Evolutionary conservation across 306 rosid genomes (phyloP), one percentile per base, ranked within the genome.

Genomic region (Trifolium repens): DNA sequence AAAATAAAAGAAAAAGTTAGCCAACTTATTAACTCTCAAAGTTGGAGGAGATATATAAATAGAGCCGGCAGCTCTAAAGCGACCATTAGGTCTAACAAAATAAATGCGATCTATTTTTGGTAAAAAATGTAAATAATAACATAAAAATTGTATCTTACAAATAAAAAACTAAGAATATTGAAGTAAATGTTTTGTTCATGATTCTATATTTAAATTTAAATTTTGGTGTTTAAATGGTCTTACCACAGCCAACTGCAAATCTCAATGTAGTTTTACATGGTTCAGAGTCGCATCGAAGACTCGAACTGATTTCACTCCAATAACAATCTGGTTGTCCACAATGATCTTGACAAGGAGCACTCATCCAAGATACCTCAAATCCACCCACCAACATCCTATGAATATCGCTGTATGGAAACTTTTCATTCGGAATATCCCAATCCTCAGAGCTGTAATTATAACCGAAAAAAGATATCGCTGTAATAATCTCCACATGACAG

Each of bases 291-390:
- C 73, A 68, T 14, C 15, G 4, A 26, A 46, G 24, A 9, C 2
- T 50, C 26, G 9, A 8, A 3, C 1, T 50, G 10, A 10, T n/a
- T 69, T 49, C 32, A 0, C 42, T 69, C 0, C 32, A 50, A 12
- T 2, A 32, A 11, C 74, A 69, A 32, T 0, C 0, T 35, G 7
- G 7, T 1, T 8, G 0, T 14, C 54, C 40, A 37, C 68, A 58
- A 24, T 0, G 14, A 4, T 74, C 50, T 47, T 64, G 14, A 60
- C 81, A 70, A 49, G 64, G 3, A 19, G 1, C 5, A 4, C 9
- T 1, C 57, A 62, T 9, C 82, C 82, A 78, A 0, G 82, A 62
- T 15, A 78, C 16, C 24, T 69, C 71, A 37, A 78, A 78, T 35
- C 81, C 81, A 37, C 12, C 17, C 4, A n/a, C 24, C 26, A 52